Base-by-base conservation (phyloP, 495 filamentous ascomycete species). In the Penicillium lividum region DNA sequence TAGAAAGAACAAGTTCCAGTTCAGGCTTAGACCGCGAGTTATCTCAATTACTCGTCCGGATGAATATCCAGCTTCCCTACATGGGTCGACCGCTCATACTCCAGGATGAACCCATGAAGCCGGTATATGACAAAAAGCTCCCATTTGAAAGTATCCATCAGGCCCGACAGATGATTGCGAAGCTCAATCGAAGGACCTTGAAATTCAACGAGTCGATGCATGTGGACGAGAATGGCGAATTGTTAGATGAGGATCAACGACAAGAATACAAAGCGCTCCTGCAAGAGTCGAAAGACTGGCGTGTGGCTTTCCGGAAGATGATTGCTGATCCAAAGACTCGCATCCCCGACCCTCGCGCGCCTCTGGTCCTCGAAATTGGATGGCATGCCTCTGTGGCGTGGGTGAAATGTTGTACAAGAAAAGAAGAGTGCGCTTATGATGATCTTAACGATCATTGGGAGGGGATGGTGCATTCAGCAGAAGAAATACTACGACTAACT, bases 41-140 rank as follows among this genome's bases (percentile, higher is more conserved):
- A 0, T 57, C 36, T 8, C 60, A 66, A 8, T 59, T 60, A 1
- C 60, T 65, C 36, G 42, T 30, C 9, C 62, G 67, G 9, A 38
- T 67, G 15, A 63, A 65, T 11, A 58, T 59, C 34, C 67, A 69
- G 36, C 33, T 58, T 7, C 58, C 63, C 6, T 51, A 60, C 13
- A 60, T 62, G 13, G 62, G 62, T 31, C 58, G 62, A 13, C 36
- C 18, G 18, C 28, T 63, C 7, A 33, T 51, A 7, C 18, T 54
- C 25, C 50, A 53, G 22, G 7, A 22, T 6, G 10, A 48, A 38
- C 25, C 53, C 7, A 38, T 15, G 9, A 51, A 44, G 10, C 16
- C 13, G 42, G 0, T 46, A 3, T 33, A 33, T 33, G 30, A 48
- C 5, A 25, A 43, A 16, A 25, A 27, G 30, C 22, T 53, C 15